These are phyloP conservation scores for Quercus phellos DNA, from an alignment of 331 rosid genomes.

Conservation along the genomic window DNA sequence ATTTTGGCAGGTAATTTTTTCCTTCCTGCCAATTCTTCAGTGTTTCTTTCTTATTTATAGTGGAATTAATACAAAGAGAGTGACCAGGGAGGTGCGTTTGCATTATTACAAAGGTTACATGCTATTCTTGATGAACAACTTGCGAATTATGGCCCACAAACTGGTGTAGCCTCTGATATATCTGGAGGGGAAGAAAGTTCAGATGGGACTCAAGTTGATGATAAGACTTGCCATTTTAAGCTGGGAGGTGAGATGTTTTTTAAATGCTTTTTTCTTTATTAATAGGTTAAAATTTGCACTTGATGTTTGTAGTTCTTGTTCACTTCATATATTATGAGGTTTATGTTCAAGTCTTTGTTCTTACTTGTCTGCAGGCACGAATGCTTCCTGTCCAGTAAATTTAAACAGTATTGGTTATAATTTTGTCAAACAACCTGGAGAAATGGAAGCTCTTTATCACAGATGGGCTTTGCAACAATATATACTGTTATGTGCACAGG, in stretches of 20 bases:
- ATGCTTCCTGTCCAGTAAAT: constrained; percentile 30
- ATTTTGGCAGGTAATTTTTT: constrained; percentile 80
- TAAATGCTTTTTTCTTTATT: neutral
- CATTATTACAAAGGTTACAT: constrained; percentile 59
- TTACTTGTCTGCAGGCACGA: constrained; percentile 25
- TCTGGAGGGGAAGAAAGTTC: constrained; percentile 20
- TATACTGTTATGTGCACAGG: constrained; percentile 88
- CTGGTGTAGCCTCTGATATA: constrained; percentile 20
- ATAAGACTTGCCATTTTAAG: constrained; percentile 16
- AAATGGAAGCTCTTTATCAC: constrained; percentile 56
- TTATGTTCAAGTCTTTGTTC: constrained; percentile 12
- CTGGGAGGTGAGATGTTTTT: constrained; percentile 22
- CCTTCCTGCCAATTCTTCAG: constrained; percentile 1
- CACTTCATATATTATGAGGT: constrained; percentile 1
- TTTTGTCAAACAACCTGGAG: constrained; percentile 47
- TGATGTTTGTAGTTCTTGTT: neutral
- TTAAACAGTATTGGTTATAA: constrained; percentile 49
- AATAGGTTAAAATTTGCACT: neutral
- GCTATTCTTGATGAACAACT: constrained; percentile 45
- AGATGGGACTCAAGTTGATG: constrained; percentile 30
- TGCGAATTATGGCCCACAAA: constrained; percentile 13
- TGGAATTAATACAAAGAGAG: constrained; percentile 19
- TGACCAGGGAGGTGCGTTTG: constrained; percentile 78
- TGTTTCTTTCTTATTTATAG: constrained; percentile 22
- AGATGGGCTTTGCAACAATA: constrained; percentile 76